Evolutionary conservation across 371 early-diverging fungal genomes (phyloP).

Genomic region (Mortierella sp.): DNA sequence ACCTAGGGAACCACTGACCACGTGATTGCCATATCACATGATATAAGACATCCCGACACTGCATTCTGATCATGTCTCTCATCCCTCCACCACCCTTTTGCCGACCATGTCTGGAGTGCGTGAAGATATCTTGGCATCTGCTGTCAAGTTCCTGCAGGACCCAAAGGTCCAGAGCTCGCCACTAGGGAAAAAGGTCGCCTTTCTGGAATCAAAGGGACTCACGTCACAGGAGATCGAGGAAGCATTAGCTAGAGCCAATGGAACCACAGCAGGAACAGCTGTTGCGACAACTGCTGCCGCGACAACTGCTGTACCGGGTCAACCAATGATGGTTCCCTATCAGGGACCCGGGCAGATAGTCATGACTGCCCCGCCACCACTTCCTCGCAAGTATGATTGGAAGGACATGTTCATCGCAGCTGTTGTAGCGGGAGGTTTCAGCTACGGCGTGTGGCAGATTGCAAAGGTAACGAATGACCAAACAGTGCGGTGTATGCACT

Average conservation of each 20-base stretch:
- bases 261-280: conserved; percentile 46
- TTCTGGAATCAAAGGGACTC: conserved; percentile 95
- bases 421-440: conserved; percentile 87
- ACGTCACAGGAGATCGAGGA: conserved; percentile 91
- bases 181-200: conserved; percentile 89
- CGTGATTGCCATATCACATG: too few species aligned
- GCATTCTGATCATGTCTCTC: background rate
- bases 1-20: too few species aligned
- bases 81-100: background rate
- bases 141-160: conserved; percentile 91
- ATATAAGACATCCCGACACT: too few species aligned
- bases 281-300: background rate
- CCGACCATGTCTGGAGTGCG: conserved; percentile 58
- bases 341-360: conserved; percentile 41
- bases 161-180: conserved; percentile 89
- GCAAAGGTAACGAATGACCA: conserved; percentile 76
- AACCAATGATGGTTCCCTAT: conserved; percentile 25
- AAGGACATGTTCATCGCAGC: conserved; percentile 92
- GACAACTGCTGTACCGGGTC: conserved; percentile 31
- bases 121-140: conserved; percentile 84
- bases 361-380: conserved; percentile 66
- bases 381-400: conserved; percentile 81
- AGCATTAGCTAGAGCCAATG: conserved; percentile 78
- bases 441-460: conserved; percentile 84
- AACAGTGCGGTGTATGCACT: too few species aligned